These are phyloP conservation scores for Diaporthe sp. DNA, from an alignment of 2,329 filamentous ascomycete species.

Conservation along the genomic window DNA sequence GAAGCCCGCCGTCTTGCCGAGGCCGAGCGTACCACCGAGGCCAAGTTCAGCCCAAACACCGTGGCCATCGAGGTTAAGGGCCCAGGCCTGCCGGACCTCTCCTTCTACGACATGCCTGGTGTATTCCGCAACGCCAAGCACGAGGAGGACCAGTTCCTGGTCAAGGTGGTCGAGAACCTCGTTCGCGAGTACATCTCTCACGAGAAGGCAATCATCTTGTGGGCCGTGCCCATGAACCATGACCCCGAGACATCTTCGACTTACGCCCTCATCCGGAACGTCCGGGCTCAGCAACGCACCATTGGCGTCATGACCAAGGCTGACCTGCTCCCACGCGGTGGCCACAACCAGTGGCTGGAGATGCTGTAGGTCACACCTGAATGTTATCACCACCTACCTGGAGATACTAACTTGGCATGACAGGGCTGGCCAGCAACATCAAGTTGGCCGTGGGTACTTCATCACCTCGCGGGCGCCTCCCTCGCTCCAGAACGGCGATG, in stretches of 20 bases:
- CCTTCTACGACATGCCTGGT: conserved; percentile 88
- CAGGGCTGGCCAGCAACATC: conserved; percentile 67
- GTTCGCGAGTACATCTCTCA: conserved; percentile 79
- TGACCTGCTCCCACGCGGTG: conserved; percentile 73
- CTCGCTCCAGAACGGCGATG: conserved; percentile 41
- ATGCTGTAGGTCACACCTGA: conserved; percentile 54
- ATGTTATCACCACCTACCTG: neutral
- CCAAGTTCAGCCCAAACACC: conserved; percentile 86
- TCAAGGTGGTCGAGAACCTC: conserved; percentile 79
- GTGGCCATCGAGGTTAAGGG: conserved; percentile 82
- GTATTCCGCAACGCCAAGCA: conserved; percentile 80
- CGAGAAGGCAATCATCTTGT: conserved; percentile 79
- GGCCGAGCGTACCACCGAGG: conserved; percentile 61
- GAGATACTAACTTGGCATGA: neutral
- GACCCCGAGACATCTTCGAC: conserved; percentile 84
- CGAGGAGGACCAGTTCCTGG: conserved; percentile 75
- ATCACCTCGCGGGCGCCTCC: conserved; percentile 77
- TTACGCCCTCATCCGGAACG: conserved; percentile 71
- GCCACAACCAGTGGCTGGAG: conserved; percentile 70
- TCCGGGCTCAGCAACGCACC: conserved; percentile 70
- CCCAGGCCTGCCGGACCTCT: conserved; percentile 78
- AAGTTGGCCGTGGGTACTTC: conserved; percentile 82
- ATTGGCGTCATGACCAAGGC: conserved; percentile 89
- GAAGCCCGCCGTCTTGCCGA: conserved; percentile 44
- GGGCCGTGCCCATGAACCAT: conserved; percentile 82